Evolutionary conservation across 2,329 filamentous ascomycete genomes (phyloP).

Genomic region (Escovopsis sp.): DNA sequence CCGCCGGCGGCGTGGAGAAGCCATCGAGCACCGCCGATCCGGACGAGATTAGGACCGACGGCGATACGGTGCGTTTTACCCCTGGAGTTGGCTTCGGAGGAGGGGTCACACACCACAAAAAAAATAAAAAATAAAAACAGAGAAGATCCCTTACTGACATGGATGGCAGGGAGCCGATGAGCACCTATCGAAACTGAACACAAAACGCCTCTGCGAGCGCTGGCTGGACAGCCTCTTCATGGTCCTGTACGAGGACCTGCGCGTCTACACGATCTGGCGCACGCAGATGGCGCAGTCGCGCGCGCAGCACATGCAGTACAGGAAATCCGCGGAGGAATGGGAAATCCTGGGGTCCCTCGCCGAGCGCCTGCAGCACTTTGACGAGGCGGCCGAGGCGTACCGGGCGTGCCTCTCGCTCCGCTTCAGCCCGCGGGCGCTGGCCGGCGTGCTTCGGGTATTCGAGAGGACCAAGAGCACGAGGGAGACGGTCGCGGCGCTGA

Average conservation of each 20-base stretch:
- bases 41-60: constrained; percentile 60
- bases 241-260: constrained; percentile 94
- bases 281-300: constrained; percentile 95
- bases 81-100: too few species aligned
- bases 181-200: constrained; percentile 80
- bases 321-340: constrained; percentile 95
- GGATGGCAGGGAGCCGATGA: constrained; percentile 47
- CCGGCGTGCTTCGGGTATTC: constrained; percentile 67
- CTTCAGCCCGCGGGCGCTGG: constrained; percentile 86
- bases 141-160: background rate
- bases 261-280: constrained; percentile 98
- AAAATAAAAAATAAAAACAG: background rate
- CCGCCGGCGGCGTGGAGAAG: constrained; percentile 46
- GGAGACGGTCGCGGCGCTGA: constrained; percentile 71
- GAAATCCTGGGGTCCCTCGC: constrained; percentile 91
- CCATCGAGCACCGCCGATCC: constrained; percentile 67
- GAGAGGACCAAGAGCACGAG: constrained; percentile 66
- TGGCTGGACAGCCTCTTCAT: constrained; percentile 99
- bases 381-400: constrained; percentile 89
- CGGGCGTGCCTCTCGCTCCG: constrained; percentile 72
- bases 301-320: constrained; percentile 86
- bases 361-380: constrained; percentile 78
- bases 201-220: constrained; percentile 91
- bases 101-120: too few species aligned
- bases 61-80: constrained; percentile 44